Conservation (phyloP, 2,329 filamentous ascomycete genomes). For the Sporothrix globosa region DNA sequence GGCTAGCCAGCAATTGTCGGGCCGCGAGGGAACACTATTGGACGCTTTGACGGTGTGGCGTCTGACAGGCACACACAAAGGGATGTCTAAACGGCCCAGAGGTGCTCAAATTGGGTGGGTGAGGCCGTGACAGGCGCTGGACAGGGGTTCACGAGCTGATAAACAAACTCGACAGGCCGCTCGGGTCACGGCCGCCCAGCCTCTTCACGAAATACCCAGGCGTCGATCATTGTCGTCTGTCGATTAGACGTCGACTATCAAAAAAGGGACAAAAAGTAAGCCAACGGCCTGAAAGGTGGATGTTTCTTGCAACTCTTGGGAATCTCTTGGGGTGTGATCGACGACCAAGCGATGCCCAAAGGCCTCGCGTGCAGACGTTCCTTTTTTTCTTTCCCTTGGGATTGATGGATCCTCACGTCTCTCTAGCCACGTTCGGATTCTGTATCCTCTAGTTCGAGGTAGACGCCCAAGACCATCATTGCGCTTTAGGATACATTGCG, state of each 20-base stretch:
- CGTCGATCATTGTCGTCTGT: not conserved
- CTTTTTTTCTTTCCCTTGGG: not conserved
- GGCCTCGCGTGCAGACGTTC: slow-evolving; percentile 1
- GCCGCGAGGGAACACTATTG: not conserved
- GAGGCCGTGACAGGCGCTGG: not conserved
- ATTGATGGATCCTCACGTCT: not conserved
- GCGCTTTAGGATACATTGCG: slow-evolving; percentile 21
- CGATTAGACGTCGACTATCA: not conserved
- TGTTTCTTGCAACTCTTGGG: not conserved
- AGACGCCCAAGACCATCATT: slow-evolving; percentile 5
- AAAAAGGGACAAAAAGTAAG: not conserved
- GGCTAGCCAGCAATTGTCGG: slow-evolving; percentile 26
- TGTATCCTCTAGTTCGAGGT: no score
- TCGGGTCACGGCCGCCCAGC: not conserved
- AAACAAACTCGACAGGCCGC: not conserved
- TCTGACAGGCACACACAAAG: not conserved
- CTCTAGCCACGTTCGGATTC: not conserved
- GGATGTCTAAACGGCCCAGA: slow-evolving; percentile 5
- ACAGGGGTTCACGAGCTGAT: no score
- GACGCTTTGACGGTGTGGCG: not conserved
- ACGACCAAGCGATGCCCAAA: slow-evolving; percentile 7
- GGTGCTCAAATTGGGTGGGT: no score
- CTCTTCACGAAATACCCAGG: not conserved
- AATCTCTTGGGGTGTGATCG: slow-evolving; percentile 3
- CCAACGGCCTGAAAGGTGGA: not conserved